Conservation (phyloP, 805 yeast species). For the Wickerhamomyces kurtzmanii region DNA sequence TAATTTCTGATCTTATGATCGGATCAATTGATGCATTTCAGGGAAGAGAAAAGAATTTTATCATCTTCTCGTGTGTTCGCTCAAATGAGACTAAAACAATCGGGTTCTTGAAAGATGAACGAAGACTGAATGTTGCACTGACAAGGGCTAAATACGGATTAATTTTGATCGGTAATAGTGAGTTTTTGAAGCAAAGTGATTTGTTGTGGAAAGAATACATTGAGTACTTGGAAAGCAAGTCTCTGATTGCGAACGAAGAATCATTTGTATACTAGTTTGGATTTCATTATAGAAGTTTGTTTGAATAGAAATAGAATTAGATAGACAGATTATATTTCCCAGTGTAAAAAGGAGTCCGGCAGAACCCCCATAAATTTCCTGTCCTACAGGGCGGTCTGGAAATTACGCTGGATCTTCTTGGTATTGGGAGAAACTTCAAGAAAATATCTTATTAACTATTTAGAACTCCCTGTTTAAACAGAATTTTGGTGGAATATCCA, state of each 20-base stretch:
- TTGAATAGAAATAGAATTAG: too few species aligned
- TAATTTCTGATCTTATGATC: conserved; percentile 33
- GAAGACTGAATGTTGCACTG: conserved; percentile 64
- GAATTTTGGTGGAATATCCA: too few species aligned
- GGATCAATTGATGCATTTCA: conserved; percentile 79
- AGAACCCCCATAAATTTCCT: too few species aligned
- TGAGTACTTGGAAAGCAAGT: conserved; percentile 24
- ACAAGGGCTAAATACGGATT: conserved; percentile 61
- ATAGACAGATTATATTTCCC: too few species aligned
- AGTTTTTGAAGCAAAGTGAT: conserved; percentile 35
- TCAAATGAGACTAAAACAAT: conserved; percentile 41
- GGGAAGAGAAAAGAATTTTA: conserved; percentile 76
- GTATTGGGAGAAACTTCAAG: too few species aligned
- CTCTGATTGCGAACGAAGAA: conserved; percentile 19
- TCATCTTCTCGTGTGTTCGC: conserved; percentile 69
- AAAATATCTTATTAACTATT: too few species aligned
- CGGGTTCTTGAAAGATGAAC: conserved; percentile 51
- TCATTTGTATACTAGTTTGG: too few species aligned
- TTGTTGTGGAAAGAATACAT: conserved; percentile 42
- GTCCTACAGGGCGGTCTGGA: too few species aligned
- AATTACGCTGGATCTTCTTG: too few species aligned
- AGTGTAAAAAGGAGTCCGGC: too few species aligned
- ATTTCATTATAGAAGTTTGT: too few species aligned
- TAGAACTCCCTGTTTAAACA: too few species aligned
- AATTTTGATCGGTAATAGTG: conserved; percentile 51